phyloP scores from a whole-genome alignment of 441 rosid species.

The Croton laevigatus region DNA sequence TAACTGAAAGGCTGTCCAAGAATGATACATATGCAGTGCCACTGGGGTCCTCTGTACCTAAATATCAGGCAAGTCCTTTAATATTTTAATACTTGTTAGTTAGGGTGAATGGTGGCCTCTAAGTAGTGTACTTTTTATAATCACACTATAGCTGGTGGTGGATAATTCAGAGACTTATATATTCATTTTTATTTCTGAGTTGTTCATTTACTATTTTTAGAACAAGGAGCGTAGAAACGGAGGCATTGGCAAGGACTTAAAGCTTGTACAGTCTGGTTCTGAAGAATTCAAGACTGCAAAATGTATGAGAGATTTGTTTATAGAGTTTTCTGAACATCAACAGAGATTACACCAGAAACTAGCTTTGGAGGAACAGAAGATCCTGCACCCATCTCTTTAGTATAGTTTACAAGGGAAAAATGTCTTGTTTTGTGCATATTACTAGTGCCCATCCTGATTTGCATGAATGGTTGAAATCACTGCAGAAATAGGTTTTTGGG shows the following conservation, averaged over 20 bases:
- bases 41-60: constrained; percentile 21
- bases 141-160: not conserved
- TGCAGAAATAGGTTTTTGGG: not conserved
- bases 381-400: constrained; percentile 17
- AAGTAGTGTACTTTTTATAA: not conserved
- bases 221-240: constrained; percentile 3
- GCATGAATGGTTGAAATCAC: not conserved
- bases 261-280: constrained; percentile 36
- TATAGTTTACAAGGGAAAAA: not conserved
- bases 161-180: not conserved
- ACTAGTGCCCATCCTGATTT: not conserved
- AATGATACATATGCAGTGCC: constrained; percentile 8
- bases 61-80: constrained; percentile 27
- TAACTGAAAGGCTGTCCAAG: constrained; percentile 21
- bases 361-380: constrained; percentile 26
- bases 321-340: constrained; percentile 38
- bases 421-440: not conserved
- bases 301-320: constrained; percentile 32
- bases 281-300: constrained; percentile 36
- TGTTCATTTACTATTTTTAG: constrained; percentile 17
- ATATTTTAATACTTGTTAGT: not conserved
- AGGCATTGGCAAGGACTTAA: constrained; percentile 22
- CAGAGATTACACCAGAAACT: constrained; percentile 30
- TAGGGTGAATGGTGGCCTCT: not conserved
- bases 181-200: not conserved